A percentile compares a stretch with the other conserved stretches of the same genome.
phyloP scores from a whole-genome alignment of 2,329 filamentous ascomycete species.

The Zymoseptoria crescenta region DNA sequence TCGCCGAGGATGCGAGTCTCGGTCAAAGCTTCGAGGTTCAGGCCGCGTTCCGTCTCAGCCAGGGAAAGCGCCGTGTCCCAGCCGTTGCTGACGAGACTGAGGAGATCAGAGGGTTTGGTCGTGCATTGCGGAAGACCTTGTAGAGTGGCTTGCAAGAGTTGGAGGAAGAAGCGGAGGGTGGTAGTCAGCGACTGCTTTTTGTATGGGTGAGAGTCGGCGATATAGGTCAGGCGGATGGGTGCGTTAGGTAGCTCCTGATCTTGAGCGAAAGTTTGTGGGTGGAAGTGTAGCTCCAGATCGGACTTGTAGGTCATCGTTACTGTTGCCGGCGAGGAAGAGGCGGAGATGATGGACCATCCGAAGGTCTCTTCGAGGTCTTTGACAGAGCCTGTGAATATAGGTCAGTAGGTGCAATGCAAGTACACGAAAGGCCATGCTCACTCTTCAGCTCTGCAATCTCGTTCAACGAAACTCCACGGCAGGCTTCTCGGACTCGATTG shows the following conservation, averaged over 20 bases:
- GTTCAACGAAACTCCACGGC: constrained; percentile 75
- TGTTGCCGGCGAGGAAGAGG: constrained; percentile 50
- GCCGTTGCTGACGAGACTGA: constrained; percentile 51
- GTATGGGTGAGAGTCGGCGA: constrained; percentile 49
- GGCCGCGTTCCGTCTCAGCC: constrained; percentile 51
- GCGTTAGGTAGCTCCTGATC: constrained; percentile 33
- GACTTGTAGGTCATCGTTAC: constrained; percentile 68
- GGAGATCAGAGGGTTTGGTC: constrained; percentile 50
- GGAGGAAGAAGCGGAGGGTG: constrained; percentile 68
- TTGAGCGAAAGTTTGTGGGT: constrained; percentile 52
- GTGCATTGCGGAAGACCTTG: constrained; percentile 53
- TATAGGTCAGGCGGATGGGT: constrained; percentile 62
- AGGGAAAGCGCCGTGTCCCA: constrained; percentile 61
- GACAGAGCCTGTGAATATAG: constrained; percentile 49
- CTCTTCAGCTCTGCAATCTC: constrained; percentile 76
- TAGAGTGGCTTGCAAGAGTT: constrained; percentile 61
- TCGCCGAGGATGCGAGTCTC: constrained; percentile 57
- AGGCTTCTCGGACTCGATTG: constrained; percentile 77
- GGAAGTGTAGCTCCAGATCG: constrained; percentile 66
- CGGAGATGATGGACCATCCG: constrained; percentile 62
- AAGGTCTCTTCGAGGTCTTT: constrained; percentile 56
- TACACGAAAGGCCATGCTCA: constrained; percentile 32
- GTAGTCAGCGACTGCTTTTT: constrained; percentile 50
- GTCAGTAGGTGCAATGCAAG: constrained; percentile 30
- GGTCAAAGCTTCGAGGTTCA: constrained; percentile 60